Base-by-base conservation (phyloP, 1,284 basidiomycete genomes). In the Phellinidium pouzarii region DNA sequence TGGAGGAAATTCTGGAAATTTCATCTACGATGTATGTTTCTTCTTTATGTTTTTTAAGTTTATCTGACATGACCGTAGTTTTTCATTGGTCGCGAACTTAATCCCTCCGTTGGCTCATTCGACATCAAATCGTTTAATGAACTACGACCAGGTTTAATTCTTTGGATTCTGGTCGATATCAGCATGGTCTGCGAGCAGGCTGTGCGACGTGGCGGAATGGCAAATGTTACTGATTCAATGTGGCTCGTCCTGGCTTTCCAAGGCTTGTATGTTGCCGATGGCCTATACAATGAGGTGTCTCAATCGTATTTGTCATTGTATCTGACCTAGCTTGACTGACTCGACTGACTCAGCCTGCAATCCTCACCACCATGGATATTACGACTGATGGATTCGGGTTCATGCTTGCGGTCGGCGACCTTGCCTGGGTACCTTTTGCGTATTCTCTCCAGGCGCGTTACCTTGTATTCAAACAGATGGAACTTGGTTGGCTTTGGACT, bases 101-200 rank as follows among this genome's bases (percentile, higher is more conserved):
- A 99, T 71, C 95, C 96, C 0, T 82, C 83, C 2, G 81, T 93
- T 54, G 88, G 89, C 38, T 81, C 78, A 11, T 89, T 98, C 56
- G 96, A 99, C 66, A 79, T 99, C 78, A 99, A 99, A 69, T 89
- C 87, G 0, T 99, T 99, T 80, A 98, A 93, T 64, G 94, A 97
- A 64, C 80, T 95, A 34, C 83, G 96, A 31, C 96, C 95, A 0
- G 96, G 95, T 11, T 79, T 99, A 52, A 96, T 99, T 59, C 82
- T 97, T 19, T 99, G 95, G 96, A 73, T 84, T 27, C 76, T 99
- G 52, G 77, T 95, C 67, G 86, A 98, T 71, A 84, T 98, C 60
- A 88, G 87, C 68, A 91, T 94, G 79, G 80, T 84, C 3, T 96
- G 94, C 67, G 87, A 89, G 64, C 96, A 99, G 70, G 92, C 89